Conservation (phyloP, 1,139 yeast species). For the Barnettozyma hawaiiensis region DNA sequence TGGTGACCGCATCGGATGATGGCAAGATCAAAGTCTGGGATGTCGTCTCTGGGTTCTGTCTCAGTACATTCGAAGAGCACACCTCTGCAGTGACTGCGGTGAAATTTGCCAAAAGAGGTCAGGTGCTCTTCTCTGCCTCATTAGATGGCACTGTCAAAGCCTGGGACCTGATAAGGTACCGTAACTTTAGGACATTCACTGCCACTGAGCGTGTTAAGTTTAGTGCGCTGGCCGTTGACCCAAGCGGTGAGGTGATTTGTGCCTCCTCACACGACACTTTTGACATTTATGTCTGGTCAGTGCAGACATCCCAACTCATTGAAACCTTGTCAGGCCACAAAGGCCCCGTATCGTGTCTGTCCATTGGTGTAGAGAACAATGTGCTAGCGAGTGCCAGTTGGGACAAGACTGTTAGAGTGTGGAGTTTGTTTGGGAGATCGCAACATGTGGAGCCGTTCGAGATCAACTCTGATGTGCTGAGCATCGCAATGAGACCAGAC, state of each 20-base stretch:
- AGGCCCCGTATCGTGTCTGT: conserved; percentile 87
- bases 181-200: conserved; percentile 92
- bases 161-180: conserved; percentile 88
- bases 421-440: conserved; percentile 87
- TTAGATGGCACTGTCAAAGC: conserved; percentile 97
- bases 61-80: conserved; percentile 89
- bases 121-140: conserved; percentile 84
- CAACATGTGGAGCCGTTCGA: conserved; percentile 89
- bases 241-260: conserved; percentile 94
- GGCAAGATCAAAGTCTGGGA: conserved; percentile 98
- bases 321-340: conserved; percentile 91
- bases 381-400: conserved; percentile 89
- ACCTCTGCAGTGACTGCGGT: conserved; percentile 84
- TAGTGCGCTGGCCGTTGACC: conserved; percentile 87
- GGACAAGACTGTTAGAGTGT: conserved; percentile 90
- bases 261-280: conserved; percentile 91
- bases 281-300: conserved; percentile 95
- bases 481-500: conserved; percentile 84
- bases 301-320: conserved; percentile 86
- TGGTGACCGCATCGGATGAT: conserved; percentile 94
- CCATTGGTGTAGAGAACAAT: conserved; percentile 78
- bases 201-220: conserved; percentile 87
- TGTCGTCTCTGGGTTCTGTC: conserved; percentile 83
- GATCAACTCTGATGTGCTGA: conserved; percentile 77
- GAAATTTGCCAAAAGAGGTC: conserved; percentile 80